Evolutionary conservation across 306 rosid species (phyloP), one percentile per base, ranked within the genome.

Genomic region (Adenanthera pavonina): DNA sequence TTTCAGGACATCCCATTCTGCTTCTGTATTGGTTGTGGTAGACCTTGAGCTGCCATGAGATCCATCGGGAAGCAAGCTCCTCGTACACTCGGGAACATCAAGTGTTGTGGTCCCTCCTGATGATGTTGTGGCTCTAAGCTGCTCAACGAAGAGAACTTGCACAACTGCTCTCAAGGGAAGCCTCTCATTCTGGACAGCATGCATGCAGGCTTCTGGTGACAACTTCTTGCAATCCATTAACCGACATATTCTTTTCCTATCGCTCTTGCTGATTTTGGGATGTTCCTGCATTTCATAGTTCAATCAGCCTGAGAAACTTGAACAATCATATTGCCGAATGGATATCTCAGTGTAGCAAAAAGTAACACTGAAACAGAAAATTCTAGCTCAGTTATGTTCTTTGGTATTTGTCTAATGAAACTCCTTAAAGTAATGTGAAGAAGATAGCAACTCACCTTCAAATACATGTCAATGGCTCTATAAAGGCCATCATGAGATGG

Each of bases 401-500:
- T 14, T 49, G 54, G n/a, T 49, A 49, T 49, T 13, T 0, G 17
- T 17, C 54, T 49, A 15, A 49, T 49, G n/a, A 12, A 13, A 49
- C 54, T 49, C 17, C 54, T 12, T 2, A 2, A 49, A 1, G 49
- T 46, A 46, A 46, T 8, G 1, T 46, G 49, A 46, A 11, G 49
- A 46, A 46, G 49, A 46, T 46, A 46, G 49, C 49, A 61, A 5
- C 17, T 61, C 17, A 61, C 68, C 68, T 61, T 33, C 33, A 61
- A 34, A 14, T 61, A 61, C 68, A 33, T 34, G 40, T 33, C 68
- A 61, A 61, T 33, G n/a, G 68, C 68, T 61, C 68, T 61, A 33
- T 61, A 61, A 34, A 61, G 68, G 68, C 68, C 41, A 61, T 61
- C 68, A 33, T 61, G 68, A 30, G 68, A 61, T 61, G 68, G 68